Evolutionary conservation across 495 filamentous ascomycete species (phyloP).

Genomic region (Neurospora sp.): DNA sequence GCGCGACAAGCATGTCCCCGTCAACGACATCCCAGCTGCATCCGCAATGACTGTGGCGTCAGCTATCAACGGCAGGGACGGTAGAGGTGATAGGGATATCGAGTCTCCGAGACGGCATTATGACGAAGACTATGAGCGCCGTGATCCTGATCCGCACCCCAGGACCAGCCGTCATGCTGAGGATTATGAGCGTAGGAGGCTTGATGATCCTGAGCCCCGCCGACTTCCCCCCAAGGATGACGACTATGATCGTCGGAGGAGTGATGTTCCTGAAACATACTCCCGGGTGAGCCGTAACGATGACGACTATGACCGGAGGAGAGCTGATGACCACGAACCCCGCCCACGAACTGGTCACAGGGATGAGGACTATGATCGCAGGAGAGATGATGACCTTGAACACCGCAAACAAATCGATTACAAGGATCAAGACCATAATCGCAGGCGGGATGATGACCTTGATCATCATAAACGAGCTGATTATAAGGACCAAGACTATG

Average conservation of each 20-base stretch:
- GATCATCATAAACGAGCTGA: not conserved
- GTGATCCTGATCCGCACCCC: not conserved
- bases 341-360: not conserved
- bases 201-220: not conserved
- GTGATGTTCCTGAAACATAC: not conserved
- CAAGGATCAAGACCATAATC: slow-evolving; percentile 1
- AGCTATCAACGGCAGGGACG: not conserved
- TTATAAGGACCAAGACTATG: not conserved
- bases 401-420: not conserved
- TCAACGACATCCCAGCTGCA: not conserved
- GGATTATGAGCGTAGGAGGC: not conserved
- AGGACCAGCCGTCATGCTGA: not conserved
- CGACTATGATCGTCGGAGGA: not conserved
- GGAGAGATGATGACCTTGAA: slow-evolving; percentile 8
- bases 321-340: slow-evolving; percentile 6
- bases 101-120: not conserved
- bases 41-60: not conserved
- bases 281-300: slow-evolving; percentile 4
- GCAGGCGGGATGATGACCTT: slow-evolving; percentile 2
- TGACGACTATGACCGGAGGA: slow-evolving; percentile 12
- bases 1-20: not conserved
- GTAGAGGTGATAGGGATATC: not conserved
- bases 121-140: not conserved
- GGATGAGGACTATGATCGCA: slow-evolving; percentile 14
- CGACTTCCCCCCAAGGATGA: not conserved